These are phyloP conservation scores for Hermanozyma aechmeae DNA, from an alignment of 805 yeast species.

Conservation along the genomic window DNA sequence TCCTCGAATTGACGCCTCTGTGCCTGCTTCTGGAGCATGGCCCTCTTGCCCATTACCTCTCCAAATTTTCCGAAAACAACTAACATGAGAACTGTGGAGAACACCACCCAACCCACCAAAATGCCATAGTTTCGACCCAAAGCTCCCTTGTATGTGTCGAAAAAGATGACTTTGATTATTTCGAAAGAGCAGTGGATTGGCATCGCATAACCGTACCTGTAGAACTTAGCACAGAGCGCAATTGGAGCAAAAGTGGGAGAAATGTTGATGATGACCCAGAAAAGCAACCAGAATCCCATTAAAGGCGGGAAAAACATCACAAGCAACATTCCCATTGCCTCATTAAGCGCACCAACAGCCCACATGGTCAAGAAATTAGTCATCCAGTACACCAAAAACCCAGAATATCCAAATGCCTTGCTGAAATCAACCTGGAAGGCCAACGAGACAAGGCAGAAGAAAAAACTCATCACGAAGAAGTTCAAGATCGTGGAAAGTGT, in stretches of 20 bases:
- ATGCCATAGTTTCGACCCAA: constrained; percentile 56
- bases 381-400: constrained; percentile 73
- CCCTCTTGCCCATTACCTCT: constrained; percentile 19
- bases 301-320: constrained; percentile 51
- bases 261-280: constrained; percentile 62
- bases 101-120: constrained; percentile 49
- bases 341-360: constrained; percentile 72
- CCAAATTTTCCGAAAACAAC: constrained; percentile 35
- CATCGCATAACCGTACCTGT: constrained; percentile 55
- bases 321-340: constrained; percentile 46
- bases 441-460: constrained; percentile 50
- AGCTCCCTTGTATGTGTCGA: constrained; percentile 45
- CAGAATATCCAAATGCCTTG: constrained; percentile 51
- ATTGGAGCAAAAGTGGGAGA: constrained; percentile 62
- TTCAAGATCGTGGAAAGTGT: constrained; percentile 39
- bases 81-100: constrained; percentile 38
- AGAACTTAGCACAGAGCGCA: constrained; percentile 48
- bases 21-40: too few species aligned
- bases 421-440: constrained; percentile 61
- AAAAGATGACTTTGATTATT: constrained; percentile 48
- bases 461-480: constrained; percentile 49
- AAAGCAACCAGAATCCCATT: constrained; percentile 62
- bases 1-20: too few species aligned
- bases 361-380: constrained; percentile 57
- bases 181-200: constrained; percentile 64